Evolutionary conservation across 1,284 basidiomycete species (phyloP), one percentile per base, ranked within the genome.

Genomic region (Melampsora occidentalis): DNA sequence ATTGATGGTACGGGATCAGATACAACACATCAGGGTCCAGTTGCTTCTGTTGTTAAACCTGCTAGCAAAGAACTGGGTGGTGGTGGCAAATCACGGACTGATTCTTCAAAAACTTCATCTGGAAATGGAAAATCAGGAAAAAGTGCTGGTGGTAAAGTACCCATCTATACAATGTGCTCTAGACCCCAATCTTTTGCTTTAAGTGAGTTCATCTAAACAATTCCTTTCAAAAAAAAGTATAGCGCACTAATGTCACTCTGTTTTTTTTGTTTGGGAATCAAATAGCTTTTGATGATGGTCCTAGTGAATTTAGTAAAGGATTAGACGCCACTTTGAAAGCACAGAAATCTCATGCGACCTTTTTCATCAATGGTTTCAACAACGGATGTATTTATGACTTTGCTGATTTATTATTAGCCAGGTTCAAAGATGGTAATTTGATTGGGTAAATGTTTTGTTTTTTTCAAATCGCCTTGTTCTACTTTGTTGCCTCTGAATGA

Each of bases 281-380:
- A 72, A 39, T 59, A 73, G 71, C 71, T 42, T 73, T 73, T 53
- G 71, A 73, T 57, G 71, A 73, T 73, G 71, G 71, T 5, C 46
- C 64, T 16, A 61, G 48, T 9, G 49, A 66, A 46, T 57, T 59
- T 28, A 67, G 71, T 42, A 48, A 62, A 5, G 35, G 53, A 48
- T 31, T 73, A 28, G 53, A 73, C 57, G 39, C 49, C 39, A 67
- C 22, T 48, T 51, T 73, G 7, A 33, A 51, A 66, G 25, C 33
- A 5, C n/a, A 49, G 5, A 57, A 67, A 18, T 35, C 63, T 16
- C 46, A 48, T 16, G 71, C 63, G 5, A 39, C 63, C 10, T 73
- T 73, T 42, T 73, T 73, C 35, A 59, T 73, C 0, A 73, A 73
- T 42, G 71, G 71, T 7, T 66, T 66, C 31, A 73, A 73, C 31